These are phyloP conservation scores for Kalanchoe fedtschenkoi DNA, from an alignment of 164 flowering plant species.

Conservation along the genomic window DNA sequence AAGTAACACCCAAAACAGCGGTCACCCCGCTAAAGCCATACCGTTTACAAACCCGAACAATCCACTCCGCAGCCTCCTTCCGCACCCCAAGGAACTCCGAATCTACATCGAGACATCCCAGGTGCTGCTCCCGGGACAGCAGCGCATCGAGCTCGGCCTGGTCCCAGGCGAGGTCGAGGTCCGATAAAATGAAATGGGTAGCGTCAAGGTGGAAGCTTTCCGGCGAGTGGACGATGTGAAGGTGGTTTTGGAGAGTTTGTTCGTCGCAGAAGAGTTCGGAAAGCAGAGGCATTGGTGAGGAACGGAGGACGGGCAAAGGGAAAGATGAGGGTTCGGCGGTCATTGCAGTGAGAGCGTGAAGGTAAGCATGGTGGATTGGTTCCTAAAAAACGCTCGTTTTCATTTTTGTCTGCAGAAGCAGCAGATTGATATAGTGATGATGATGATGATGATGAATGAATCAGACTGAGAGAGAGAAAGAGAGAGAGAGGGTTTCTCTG, in stretches of 20 bases:
- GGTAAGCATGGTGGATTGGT: too few relatives aligned
- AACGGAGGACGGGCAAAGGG: too few relatives aligned
- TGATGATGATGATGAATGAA: too few relatives aligned
- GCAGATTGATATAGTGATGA: too few relatives aligned
- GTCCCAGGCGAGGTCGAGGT: constrained; percentile 34
- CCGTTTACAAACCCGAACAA: constrained; percentile 25
- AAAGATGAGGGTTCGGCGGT: too few relatives aligned
- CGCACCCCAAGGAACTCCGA: constrained; percentile 19
- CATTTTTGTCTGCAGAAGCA: too few relatives aligned
- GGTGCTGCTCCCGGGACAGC: constrained; percentile 25
- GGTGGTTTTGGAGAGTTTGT: constrained; percentile 18
- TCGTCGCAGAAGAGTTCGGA: constrained; percentile 45
- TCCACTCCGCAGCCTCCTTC: too few relatives aligned
- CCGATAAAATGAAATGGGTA: too few relatives aligned
- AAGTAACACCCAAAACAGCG: constrained; percentile 39
- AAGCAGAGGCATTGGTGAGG: too few relatives aligned
- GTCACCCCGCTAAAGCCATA: constrained; percentile 35
- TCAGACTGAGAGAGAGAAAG: neutral
- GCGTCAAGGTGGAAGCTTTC: too few relatives aligned
- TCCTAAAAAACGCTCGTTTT: too few relatives aligned
- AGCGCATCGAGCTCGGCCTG: constrained; percentile 31
- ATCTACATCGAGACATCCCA: constrained; percentile 13
- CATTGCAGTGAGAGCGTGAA: constrained; percentile 21
- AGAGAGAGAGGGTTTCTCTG: too few relatives aligned
- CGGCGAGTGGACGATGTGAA: neutral